Percentiles rank a stretch among this genome's conserved stretches.
Conservation (phyloP, 345 rosid genomes). For the Populus simonii region DNA sequence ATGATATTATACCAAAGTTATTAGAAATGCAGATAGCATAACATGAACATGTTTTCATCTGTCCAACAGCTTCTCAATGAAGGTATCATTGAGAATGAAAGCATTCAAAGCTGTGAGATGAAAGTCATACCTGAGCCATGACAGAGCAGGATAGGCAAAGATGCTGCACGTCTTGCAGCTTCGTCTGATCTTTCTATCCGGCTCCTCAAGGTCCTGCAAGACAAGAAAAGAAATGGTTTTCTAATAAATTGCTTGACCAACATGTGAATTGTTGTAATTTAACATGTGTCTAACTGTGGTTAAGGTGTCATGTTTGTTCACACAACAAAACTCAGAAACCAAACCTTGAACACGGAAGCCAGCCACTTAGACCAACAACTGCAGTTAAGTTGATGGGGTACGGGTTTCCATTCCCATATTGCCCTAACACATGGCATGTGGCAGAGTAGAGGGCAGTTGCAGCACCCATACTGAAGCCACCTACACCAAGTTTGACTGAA, state of each 20-base stretch:
- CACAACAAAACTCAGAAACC: not conserved
- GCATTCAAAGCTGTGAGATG: not conserved
- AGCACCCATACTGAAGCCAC: slow-evolving; percentile 26
- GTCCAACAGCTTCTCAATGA: not conserved
- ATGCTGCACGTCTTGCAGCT: slow-evolving; percentile 54
- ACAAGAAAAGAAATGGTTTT: slow-evolving; percentile 9
- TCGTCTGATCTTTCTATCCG: slow-evolving; percentile 49
- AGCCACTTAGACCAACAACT: slow-evolving; percentile 63
- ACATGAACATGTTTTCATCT: not conserved
- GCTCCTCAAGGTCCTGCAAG: slow-evolving; percentile 53
- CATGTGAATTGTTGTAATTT: not conserved
- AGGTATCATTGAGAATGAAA: not conserved
- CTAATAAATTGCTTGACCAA: slow-evolving; percentile 15
- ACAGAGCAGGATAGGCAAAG: slow-evolving; percentile 53
- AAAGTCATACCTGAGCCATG: slow-evolving; percentile 51
- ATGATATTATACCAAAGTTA: not conserved
- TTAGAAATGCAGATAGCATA: not conserved
- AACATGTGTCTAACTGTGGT: not conserved
- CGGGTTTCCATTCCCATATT: slow-evolving; percentile 45
- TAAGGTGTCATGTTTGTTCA: not conserved
- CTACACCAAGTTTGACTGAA: slow-evolving; percentile 22
- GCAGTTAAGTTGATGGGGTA: slow-evolving; percentile 50
- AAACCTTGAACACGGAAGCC: slow-evolving; percentile 74
- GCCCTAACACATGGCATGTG: slow-evolving; percentile 51
- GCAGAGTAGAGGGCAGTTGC: slow-evolving; percentile 57